These are phyloP conservation scores for Chaetomium tenue DNA, from an alignment of 495 filamentous ascomycete genomes.

Conservation along the genomic window DNA sequence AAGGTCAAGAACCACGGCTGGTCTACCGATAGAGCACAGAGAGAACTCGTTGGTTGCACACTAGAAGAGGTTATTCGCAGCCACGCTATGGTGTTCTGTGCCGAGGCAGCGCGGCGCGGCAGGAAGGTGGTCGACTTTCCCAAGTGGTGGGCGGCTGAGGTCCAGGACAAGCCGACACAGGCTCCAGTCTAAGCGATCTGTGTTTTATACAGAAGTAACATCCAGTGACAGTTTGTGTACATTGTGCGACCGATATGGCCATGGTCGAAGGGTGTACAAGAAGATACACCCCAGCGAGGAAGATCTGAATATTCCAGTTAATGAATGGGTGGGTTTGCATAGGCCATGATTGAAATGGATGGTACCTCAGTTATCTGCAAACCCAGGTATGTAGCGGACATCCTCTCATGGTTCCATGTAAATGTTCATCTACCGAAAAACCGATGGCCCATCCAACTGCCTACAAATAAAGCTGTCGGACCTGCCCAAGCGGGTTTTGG, in stretches of 20 bases:
- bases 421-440: no score
- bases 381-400: no score
- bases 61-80: conserved; percentile 82
- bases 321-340: no score
- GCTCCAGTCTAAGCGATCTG: background rate
- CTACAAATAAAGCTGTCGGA: no score
- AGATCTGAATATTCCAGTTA: background rate
- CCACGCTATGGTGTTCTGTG: conserved; percentile 92
- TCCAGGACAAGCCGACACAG: conserved; percentile 33
- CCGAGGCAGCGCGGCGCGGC: conserved; percentile 75
- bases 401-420: no score
- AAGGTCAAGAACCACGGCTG: conserved; percentile 69
- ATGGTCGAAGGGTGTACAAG: no score
- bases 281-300: no score
- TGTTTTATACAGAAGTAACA: background rate
- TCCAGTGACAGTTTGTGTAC: background rate
- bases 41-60: conserved; percentile 70
- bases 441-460: no score
- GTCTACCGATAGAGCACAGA: conserved; percentile 71
- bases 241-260: background rate
- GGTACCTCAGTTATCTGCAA: no score
- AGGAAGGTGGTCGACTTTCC: conserved; percentile 72
- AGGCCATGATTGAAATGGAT: no score
- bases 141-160: conserved; percentile 71
- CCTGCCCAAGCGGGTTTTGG: no score